Evolutionary conservation across 495 filamentous ascomycete genomes (phyloP), one percentile per base, ranked within the genome.

Genomic region (Parachaetomium inaequale): DNA sequence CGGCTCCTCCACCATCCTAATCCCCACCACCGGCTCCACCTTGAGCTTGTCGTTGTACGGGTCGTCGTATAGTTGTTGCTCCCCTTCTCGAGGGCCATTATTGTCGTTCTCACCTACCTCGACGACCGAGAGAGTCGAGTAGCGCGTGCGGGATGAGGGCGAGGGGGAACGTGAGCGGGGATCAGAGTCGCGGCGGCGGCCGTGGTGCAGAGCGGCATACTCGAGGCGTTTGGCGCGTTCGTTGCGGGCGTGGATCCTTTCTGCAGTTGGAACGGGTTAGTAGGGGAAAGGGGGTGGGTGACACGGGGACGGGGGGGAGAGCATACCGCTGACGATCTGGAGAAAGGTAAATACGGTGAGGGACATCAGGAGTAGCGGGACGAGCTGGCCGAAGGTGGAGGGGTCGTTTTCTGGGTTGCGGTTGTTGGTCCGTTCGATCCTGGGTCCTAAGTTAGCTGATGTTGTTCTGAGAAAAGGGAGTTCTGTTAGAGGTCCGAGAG

Each of bases 361-460:
- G 21, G 59, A 65, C 11, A 66, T 70, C n/a, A 74, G 63, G 15
- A 77, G 57, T 26, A 77, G 67, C 19, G 74, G 74, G 21, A 77
- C 72, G 17, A 77, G 72, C 57, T 77, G 74, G 19, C 74, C 73
- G 19, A 77, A 77, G n/a, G 70, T 72, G 17, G 66, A 69, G 7
- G 70, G 58, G 49, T 77, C 73, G 49, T 74, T 68, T 42, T 77
- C 73, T 4, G 65, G 64, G 58, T 71, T 75, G 21, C 4, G n/a
- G 45, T 32, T 42, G 36, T 45, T 45, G 26, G 49, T 52, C 31
- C 58, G 66, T 21, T 66, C 45, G 23, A 53, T 53, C 59, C 52
- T 49, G 42, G 1, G 17, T 7, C 12, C 36, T 1, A 19, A 0
- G 52, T 54, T 34, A 46, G 36, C 36, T 40, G 4, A 32, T 32